Conservation (phyloP, 306 rosid species). For the Quercus parvula region DNA sequence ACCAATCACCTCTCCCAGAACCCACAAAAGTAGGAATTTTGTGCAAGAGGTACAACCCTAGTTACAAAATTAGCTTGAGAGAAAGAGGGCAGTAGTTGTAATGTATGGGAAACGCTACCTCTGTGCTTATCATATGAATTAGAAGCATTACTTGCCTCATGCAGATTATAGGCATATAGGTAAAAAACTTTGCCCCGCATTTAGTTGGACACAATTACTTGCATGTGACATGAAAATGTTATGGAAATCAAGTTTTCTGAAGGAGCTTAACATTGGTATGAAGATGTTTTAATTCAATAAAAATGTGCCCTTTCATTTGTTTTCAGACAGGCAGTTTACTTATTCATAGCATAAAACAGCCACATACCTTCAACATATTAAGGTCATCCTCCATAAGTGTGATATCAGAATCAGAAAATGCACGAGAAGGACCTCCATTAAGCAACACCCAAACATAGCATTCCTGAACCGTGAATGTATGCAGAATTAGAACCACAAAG, state of each 20-base stretch:
- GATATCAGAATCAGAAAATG: conserved; percentile 46
- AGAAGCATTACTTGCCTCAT: background rate
- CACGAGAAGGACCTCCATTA: conserved; percentile 63
- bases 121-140: background rate
- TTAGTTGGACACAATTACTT: background rate
- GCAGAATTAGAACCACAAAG: background rate
- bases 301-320: background rate
- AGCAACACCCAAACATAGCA: conserved; percentile 54
- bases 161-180: background rate
- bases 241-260: too few species aligned
- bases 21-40: too few species aligned
- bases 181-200: background rate
- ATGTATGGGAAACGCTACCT: background rate
- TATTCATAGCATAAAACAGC: background rate
- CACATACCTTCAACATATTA: conserved; percentile 37
- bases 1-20: too few species aligned
- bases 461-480: conserved; percentile 36
- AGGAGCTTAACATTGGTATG: too few species aligned
- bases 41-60: too few species aligned
- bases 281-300: too few species aligned
- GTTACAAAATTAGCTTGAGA: too few species aligned
- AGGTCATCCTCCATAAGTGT: conserved; percentile 43
- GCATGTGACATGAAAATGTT: background rate
- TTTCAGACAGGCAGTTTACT: background rate
- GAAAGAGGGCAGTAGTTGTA: background rate